phyloP scores from a whole-genome alignment of 2,329 filamentous ascomycete species.

The Nannizziopsis arthrosporioides region DNA sequence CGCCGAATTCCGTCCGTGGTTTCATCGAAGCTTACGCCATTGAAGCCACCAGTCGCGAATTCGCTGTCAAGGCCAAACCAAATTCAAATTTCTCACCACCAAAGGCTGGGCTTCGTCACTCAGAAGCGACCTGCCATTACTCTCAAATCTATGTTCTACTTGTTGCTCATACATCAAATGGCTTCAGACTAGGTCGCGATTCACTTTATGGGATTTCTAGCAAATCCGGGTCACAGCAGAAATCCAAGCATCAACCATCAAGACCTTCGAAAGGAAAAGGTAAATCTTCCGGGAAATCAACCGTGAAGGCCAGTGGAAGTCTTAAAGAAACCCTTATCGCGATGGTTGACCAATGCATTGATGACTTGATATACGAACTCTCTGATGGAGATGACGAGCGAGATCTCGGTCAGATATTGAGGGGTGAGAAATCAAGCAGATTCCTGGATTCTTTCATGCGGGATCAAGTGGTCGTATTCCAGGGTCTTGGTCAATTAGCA shows the following conservation, averaged over 20 bases:
- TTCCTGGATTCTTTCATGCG: conserved; percentile 46
- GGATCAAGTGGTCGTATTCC: conserved; percentile 50
- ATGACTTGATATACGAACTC: conserved; percentile 37
- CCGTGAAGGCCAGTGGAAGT: conserved; percentile 2
- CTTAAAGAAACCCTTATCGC: conserved; percentile 21
- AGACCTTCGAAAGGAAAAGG: conserved; percentile 6
- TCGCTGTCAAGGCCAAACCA: not conserved
- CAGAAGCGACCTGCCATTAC: conserved; percentile 34
- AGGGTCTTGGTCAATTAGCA: conserved; percentile 37
- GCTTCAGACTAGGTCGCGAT: conserved; percentile 42
- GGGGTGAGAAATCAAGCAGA: conserved; percentile 15
- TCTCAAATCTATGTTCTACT: conserved; percentile 44
- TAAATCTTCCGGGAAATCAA: conserved; percentile 10
- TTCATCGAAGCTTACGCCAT: conserved; percentile 9
- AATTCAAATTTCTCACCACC: not conserved
- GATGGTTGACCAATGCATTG: conserved; percentile 36
- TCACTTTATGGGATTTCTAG: conserved; percentile 29
- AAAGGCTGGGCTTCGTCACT: conserved; percentile 22
- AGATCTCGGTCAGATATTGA: not conserved
- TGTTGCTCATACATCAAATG: conserved; percentile 40
- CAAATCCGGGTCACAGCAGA: conserved; percentile 9
- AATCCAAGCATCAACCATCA: not conserved
- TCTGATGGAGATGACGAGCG: conserved; percentile 23
- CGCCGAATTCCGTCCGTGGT: conserved; percentile 8
- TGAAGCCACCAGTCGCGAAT: conserved; percentile 2